Evolutionary conservation across 768 basidiomycete species (phyloP), one percentile per base, ranked within the genome.

Genomic region (Suillus placidus): DNA sequence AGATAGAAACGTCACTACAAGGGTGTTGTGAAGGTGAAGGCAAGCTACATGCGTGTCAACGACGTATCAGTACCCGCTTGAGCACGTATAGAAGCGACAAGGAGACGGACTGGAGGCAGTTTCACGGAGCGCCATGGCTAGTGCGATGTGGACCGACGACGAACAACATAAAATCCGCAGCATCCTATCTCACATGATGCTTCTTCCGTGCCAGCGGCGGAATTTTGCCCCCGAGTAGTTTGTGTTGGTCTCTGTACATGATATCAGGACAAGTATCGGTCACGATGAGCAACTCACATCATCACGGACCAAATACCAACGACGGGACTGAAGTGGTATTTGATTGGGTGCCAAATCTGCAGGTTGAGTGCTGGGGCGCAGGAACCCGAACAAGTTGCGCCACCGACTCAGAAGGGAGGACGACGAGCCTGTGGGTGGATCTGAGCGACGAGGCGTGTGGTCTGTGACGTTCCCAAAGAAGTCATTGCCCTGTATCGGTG

Each of bases 341-440:
- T 16, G 20, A 34, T 55, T 32, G 20, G 32, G 32, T 6, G 10
- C 52, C 47, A 49, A 4, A 55, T 55, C 54, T n/a, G 32, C 20
- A 35, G 54, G 34, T n/a, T 13, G 54, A 34, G 32, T 34, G 6
- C 20, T 13, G 20, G 13, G n/a, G 20, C 20, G 54, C 34, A 55
- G 32, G 32, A 55, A 55, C 9, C 54, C 32, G 54, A 55, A 55
- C 20, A 55, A 55, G 20, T 55, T 55, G 54, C 54, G 54, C 34
- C 54, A 35, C 32, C 32, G 32, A 10, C 51, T 52, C 14, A 7
- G 4, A 20, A 20, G 32, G 32, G 52, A 12, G 20, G 54, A 13
- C 6, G 54, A 7, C 12, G 34, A n/a, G 20, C 34, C 32, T 55
- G 54, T 16, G 4, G 14, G 51, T 7, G 51, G 14, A 52, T 30